Evolutionary conservation across 768 basidiomycete genomes (phyloP).

Genomic region (Lentinula raphanica): DNA sequence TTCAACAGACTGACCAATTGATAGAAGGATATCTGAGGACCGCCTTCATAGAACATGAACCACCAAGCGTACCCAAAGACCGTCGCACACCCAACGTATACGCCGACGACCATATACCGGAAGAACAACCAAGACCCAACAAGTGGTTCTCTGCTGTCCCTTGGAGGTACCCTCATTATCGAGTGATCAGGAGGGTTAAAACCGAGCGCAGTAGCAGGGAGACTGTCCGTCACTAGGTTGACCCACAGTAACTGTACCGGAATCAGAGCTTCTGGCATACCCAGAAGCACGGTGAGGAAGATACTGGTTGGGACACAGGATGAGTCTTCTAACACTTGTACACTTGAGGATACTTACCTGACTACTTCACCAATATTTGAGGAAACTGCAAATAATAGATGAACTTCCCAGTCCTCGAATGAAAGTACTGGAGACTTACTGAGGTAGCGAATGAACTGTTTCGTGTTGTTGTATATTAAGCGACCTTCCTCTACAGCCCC

Average conservation of each 20-base stretch:
- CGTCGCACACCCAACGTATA: slow-evolving; percentile 91
- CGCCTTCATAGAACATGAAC: slow-evolving; percentile 88
- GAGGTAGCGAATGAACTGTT: slow-evolving; percentile 99
- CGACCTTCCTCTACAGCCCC: slow-evolving; percentile 95
- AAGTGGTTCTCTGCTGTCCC: slow-evolving; percentile 86
- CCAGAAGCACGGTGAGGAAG: slow-evolving; percentile 93
- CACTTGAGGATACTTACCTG: slow-evolving; percentile 31
- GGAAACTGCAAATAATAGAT: slow-evolving; percentile 51
- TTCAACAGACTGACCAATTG: slow-evolving; percentile 70
- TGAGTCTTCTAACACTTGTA: background rate
- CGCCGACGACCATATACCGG: slow-evolving; percentile 89
- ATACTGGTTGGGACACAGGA: slow-evolving; percentile 47
- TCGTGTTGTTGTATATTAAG: slow-evolving; percentile 98
- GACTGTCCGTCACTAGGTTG: slow-evolving; percentile 93
- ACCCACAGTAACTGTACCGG: slow-evolving; percentile 98
- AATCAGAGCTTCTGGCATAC: slow-evolving; percentile 99
- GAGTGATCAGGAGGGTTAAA: slow-evolving; percentile 97
- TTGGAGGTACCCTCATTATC: slow-evolving; percentile 93
- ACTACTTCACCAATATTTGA: slow-evolving; percentile 98
- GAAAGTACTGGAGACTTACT: slow-evolving; percentile 46
- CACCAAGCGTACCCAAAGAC: slow-evolving; percentile 99
- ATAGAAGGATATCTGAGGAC: slow-evolving; percentile 90
- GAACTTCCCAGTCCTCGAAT: background rate
- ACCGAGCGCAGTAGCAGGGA: slow-evolving; percentile 94
- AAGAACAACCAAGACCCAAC: slow-evolving; percentile 93